Evolutionary conservation across 2,329 filamentous ascomycete species (phyloP), one percentile per base, ranked within the genome.

Genomic region (Claviceps sp.): DNA sequence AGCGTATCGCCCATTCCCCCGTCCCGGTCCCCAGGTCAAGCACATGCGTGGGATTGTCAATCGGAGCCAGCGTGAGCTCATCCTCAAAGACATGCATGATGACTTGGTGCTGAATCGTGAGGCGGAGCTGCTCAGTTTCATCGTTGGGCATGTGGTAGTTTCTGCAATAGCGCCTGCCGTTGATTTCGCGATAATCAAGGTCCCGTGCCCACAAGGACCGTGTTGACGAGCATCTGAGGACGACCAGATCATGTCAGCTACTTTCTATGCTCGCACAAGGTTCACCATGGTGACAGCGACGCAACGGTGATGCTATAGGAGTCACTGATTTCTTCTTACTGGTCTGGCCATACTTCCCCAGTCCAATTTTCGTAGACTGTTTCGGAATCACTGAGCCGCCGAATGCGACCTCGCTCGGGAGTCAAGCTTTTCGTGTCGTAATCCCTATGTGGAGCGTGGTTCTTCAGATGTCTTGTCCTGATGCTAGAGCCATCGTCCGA

Each of bases 131-230:
- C 60, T 85, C 82, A 46, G 73, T 66, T 46, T 83, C 77, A 59
- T 85, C 82, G 62, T 83, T 84, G 14, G 82, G 82, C 73, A 84
- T 81, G 62, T 72, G 80, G 60, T 84, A 85, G 37, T 72, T 71
- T 37, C 76, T 70, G 59, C 82, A 81, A 61, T 81, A 82, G 57
- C 82, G 73, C 22, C 82, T 77, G 44, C 74, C 78, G 64, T 85
- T 76, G 55, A 84, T 79, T 55, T 76, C 68, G 51, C 78, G 69
- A 56, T 77, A 76, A 60, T 80, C 74, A 37, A 84, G 69, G 55
- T 76, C 73, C 53, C 67, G 63, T 42, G 71, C 71, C 60, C 70
- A 73, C 48, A 76, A 61, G n/a, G 73, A 76, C 47, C 72, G 67
- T 18, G 73, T 76, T 13, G 73, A 72, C 1, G 69, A 67, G 53